Conservation (phyloP, 225 moss, liverwort and hornwort genomes). For the Neckera pumila region DNA sequence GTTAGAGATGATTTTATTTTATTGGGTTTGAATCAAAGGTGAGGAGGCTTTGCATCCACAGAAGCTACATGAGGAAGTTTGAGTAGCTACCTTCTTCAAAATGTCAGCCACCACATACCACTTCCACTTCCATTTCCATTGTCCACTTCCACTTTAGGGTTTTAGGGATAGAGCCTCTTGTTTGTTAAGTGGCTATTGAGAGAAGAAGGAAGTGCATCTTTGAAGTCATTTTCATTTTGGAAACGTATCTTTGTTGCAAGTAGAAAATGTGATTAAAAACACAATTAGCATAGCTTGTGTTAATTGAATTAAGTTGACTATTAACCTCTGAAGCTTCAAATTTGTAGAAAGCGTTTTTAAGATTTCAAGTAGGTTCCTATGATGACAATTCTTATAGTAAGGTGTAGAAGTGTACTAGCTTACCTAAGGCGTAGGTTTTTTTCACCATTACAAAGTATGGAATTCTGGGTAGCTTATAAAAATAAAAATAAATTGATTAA, state of each 20-base stretch:
- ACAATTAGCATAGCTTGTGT: neutral
- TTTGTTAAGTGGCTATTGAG: too few species aligned
- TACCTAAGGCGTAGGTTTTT: accelerated
- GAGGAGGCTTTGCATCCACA: neutral
- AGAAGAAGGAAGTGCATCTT: neutral
- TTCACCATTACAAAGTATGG: neutral
- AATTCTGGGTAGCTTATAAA: neutral
- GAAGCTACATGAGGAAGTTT: neutral
- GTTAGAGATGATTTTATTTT: neutral
- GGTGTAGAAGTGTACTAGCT: neutral
- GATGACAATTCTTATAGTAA: neutral
- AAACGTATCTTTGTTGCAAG: neutral
- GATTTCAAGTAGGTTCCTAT: neutral
- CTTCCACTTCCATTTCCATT: neutral
- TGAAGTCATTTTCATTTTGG: neutral
- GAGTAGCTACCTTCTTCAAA: neutral
- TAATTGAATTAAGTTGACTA: neutral
- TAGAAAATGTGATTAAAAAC: neutral
- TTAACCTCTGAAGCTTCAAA: neutral
- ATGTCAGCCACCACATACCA: neutral
- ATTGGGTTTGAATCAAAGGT: neutral
- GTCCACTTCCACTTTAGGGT: too few species aligned
- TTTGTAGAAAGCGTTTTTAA: accelerated
- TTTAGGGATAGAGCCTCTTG: neutral
- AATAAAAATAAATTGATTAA: too few species aligned